Conservation (phyloP, 2,329 filamentous ascomycete genomes). For the Colletotrichum sp. region DNA sequence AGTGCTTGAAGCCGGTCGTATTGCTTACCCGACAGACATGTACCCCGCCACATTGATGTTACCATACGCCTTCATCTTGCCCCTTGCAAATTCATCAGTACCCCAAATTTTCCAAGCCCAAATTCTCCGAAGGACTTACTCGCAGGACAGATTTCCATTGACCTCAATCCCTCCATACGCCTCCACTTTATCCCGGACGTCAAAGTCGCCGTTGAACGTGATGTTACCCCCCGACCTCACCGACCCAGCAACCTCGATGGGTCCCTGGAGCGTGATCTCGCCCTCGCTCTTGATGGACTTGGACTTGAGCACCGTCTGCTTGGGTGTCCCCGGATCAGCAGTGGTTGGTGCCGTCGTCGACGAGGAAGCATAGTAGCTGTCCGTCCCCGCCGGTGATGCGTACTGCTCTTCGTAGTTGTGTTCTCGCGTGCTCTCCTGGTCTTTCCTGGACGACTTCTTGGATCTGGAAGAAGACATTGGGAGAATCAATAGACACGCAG, state of each 20-base stretch:
- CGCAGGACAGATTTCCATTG: slow-evolving; percentile 46
- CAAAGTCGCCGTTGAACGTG: slow-evolving; percentile 48
- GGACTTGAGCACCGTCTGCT: slow-evolving; percentile 33
- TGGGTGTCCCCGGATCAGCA: slow-evolving; percentile 10
- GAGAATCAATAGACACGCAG: not conserved
- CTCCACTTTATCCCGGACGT: slow-evolving; percentile 49
- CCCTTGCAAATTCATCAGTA: slow-evolving; percentile 29
- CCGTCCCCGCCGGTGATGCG: slow-evolving; percentile 7
- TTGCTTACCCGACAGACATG: slow-evolving; percentile 40
- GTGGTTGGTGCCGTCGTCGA: slow-evolving; percentile 22
- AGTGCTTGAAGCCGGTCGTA: not conserved
- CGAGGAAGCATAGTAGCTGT: slow-evolving; percentile 27
- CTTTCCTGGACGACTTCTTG: not conserved
- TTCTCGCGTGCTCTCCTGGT: slow-evolving; percentile 6
- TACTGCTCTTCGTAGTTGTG: slow-evolving; percentile 10
- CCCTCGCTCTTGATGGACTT: slow-evolving; percentile 48
- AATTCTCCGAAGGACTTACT: slow-evolving; percentile 34
- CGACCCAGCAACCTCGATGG: slow-evolving; percentile 52
- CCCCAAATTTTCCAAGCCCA: not conserved
- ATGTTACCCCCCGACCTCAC: slow-evolving; percentile 52
- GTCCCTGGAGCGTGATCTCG: slow-evolving; percentile 44
- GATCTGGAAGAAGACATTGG: slow-evolving; percentile 5
- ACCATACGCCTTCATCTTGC: slow-evolving; percentile 51
- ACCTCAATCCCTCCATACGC: slow-evolving; percentile 50
- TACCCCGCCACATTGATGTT: slow-evolving; percentile 48